Conservation (phyloP, 169 alveolate genomes). For the Eimeria praecox region DNA sequence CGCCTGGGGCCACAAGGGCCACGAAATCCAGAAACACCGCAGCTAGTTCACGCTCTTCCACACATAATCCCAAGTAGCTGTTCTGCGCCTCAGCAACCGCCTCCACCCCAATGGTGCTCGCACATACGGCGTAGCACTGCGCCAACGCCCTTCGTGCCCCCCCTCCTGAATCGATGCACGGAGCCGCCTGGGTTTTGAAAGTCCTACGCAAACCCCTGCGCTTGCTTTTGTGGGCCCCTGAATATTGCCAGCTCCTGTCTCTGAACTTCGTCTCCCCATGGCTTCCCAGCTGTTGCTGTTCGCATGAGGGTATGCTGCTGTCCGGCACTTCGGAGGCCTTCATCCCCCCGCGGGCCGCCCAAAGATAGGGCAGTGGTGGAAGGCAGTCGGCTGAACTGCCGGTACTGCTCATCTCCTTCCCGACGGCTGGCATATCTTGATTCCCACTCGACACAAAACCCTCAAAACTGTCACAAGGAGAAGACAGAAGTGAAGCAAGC, state of each 20-base stretch:
- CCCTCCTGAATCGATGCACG: constrained; percentile 2
- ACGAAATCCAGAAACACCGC: constrained; percentile 19
- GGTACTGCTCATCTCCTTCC: not conserved
- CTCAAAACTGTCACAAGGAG: constrained; percentile 58
- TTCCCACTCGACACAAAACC: constrained; percentile 14
- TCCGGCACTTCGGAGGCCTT: not conserved
- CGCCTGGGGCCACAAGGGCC: constrained; percentile 42
- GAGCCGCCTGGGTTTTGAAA: not conserved
- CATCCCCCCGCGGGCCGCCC: not conserved
- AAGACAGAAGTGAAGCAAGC: constrained; percentile 22
- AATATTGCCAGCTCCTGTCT: not conserved
- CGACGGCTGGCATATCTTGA: not conserved
- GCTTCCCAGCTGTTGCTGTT: not conserved
- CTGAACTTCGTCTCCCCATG: not conserved
- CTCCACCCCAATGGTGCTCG: constrained; percentile 33
- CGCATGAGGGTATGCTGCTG: not conserved
- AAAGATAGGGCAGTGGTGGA: not conserved
- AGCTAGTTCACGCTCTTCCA: constrained; percentile 53
- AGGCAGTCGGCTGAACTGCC: not conserved
- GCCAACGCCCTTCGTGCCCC: constrained; percentile 46
- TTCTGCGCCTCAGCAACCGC: constrained; percentile 57
- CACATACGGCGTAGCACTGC: constrained; percentile 52
- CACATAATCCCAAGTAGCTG: constrained; percentile 17
- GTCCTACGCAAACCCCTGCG: constrained; percentile 9
- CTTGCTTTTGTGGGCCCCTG: not conserved